A percentile compares a stretch with the other conserved stretches of the same genome.
Conservation (phyloP, 345 rosid species). For the Mallotus nudiflorus region DNA sequence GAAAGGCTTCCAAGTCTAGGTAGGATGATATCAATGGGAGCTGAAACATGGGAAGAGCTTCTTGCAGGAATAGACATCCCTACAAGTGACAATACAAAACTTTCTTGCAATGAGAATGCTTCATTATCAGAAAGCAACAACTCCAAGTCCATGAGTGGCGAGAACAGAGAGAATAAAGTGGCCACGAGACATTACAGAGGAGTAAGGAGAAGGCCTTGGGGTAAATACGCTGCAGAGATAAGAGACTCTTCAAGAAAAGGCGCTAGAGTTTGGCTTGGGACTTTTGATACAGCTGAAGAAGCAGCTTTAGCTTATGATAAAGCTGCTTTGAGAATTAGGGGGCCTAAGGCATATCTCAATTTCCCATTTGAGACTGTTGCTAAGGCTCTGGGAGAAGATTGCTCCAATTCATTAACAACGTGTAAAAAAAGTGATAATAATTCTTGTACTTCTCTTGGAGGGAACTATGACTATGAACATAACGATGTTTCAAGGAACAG, state of each 20-base stretch:
- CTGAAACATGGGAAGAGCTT: constrained; percentile 61
- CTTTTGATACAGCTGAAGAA: constrained; percentile 80
- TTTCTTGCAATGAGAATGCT: background rate
- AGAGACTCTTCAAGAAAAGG: constrained; percentile 73
- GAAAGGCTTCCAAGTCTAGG: constrained; percentile 54
- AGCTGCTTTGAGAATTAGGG: constrained; percentile 84
- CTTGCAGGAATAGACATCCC: constrained; percentile 32
- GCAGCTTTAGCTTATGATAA: constrained; percentile 92
- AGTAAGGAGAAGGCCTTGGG: constrained; percentile 86
- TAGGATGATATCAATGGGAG: constrained; percentile 67
- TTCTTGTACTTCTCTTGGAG: too few relatives aligned
- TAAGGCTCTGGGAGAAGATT: constrained; percentile 32
- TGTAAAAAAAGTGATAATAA: too few relatives aligned
- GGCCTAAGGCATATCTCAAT: constrained; percentile 63
- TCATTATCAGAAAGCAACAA: background rate
- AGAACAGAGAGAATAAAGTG: constrained; percentile 21
- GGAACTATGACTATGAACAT: too few relatives aligned
- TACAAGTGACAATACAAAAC: constrained; percentile 8
- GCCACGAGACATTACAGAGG: constrained; percentile 63
- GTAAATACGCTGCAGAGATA: constrained; percentile 85
- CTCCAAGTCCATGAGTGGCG: constrained; percentile 12
- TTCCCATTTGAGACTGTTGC: constrained; percentile 60
- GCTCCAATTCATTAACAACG: background rate
- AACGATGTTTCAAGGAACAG: background rate
- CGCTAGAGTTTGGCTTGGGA: constrained; percentile 85